phyloP scores from a whole-genome alignment of 2,329 filamentous ascomycete species.

The Alternaria hordeiaustralica region DNA sequence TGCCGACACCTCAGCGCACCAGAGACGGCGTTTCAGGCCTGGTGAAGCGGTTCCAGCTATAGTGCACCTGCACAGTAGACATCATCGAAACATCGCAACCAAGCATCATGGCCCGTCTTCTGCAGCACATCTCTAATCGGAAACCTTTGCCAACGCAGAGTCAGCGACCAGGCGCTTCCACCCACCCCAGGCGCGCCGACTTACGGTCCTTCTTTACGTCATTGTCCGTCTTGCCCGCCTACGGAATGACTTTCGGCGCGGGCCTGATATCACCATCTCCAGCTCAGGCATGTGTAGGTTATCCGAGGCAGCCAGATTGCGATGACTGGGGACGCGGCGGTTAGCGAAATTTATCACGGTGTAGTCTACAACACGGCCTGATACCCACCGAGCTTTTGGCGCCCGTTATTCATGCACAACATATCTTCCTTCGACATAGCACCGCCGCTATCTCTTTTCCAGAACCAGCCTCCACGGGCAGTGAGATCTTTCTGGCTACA shows the following conservation, averaged over 20 bases:
- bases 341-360: background rate
- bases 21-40: constrained; percentile 7
- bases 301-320: background rate
- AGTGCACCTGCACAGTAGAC: constrained; percentile 4
- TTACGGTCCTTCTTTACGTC: constrained; percentile 11
- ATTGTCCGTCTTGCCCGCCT: background rate
- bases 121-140: background rate
- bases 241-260: constrained; percentile 5
- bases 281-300: background rate
- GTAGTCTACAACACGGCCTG: background rate
- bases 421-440: background rate
- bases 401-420: background rate
- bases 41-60: constrained; percentile 9
- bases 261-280: background rate
- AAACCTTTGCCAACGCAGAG: background rate
- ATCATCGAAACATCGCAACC: constrained; percentile 4
- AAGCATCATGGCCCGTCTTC: background rate
- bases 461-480: background rate
- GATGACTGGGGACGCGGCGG: background rate
- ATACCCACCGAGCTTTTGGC: background rate
- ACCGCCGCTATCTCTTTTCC: background rate
- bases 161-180: background rate
- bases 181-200: background rate
- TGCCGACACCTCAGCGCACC: constrained; percentile 1
- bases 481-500: background rate